Evolutionary conservation across 2,329 filamentous ascomycete species (phyloP).

Genomic region (Ophiostoma himal-ulmi): DNA sequence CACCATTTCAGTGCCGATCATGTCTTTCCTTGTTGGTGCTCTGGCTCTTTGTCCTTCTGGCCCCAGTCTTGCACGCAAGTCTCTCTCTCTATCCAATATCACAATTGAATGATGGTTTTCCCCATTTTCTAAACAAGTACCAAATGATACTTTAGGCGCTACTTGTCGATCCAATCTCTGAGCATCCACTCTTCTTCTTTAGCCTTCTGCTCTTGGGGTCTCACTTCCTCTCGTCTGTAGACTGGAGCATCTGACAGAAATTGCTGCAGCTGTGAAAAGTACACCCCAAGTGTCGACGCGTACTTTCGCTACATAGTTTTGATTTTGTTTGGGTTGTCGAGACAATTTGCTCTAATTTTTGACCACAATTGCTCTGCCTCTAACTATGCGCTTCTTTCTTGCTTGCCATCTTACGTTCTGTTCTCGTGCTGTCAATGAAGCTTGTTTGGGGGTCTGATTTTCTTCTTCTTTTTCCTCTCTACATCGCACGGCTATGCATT

Average conservation of each 20-base stretch:
- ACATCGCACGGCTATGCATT: background rate
- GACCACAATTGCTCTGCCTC: background rate
- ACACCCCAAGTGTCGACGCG: background rate
- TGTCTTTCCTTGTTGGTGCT: background rate
- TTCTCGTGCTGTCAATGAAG: background rate
- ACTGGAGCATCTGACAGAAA: background rate
- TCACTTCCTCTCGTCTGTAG: background rate
- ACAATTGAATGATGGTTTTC: background rate
- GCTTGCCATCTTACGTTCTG: background rate
- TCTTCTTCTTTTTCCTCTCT: background rate
- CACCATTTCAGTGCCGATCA: background rate
- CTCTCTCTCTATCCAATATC: no score
- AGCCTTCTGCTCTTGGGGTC: background rate
- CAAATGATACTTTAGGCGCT: background rate
- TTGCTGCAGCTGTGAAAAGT: background rate
- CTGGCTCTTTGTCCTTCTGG: no score
- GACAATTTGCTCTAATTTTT: background rate
- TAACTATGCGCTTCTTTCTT: background rate
- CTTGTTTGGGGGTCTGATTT: background rate
- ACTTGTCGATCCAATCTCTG: constrained; percentile 13
- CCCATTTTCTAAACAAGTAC: background rate
- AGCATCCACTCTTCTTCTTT: background rate
- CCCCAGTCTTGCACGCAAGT: no score
- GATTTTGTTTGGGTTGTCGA: background rate
- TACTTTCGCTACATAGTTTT: background rate